Base-by-base conservation (phyloP, 257 asterid species). In the Penstemon eatonii region DNA sequence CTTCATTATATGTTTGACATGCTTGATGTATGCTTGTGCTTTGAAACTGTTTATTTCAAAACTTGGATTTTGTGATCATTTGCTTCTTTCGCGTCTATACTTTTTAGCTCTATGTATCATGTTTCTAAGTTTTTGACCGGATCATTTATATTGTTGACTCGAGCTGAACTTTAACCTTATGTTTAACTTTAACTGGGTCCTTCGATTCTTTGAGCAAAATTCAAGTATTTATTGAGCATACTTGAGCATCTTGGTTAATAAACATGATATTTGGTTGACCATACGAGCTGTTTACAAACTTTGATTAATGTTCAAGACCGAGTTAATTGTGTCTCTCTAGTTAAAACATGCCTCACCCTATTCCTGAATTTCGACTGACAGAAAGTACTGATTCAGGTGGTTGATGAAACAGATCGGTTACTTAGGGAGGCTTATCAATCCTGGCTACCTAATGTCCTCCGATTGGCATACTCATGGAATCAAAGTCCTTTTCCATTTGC, bases 371-470 rank as follows among this genome's bases (percentile, higher is more conserved):
- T 60, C 55, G 57, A 60, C 68, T 68, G 49, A 50, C 62, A 65
- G 56, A 40, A 53, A 71, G 38, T 73, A 39, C 65, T 67, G 3
- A 73, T 59, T 73, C 80, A 92, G 96, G 97, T 92, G 58, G 93
- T 92, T 42, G 98, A 92, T 38, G 98, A 92, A 81, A 86, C 96
- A 59, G 98, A 92, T 76, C 83, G 97, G 61, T 75, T 92, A 79
- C 89, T 92, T 52, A 82, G 97, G 81, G 97, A 92, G 80, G 86
- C 95, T 2, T 90, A 92, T 76, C 98, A 92, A 59, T 92, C 95
- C 9, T 92, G 97, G 96, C 84, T 92, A 67, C 96, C 98, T 58
- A 86, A 87, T 39, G 97, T 90, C 53, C 88, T 92, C 65, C 81
- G 84, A 71, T 67, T 77, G 71, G 84, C 89, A 3, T 67, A 73